Evolutionary conservation across 2,329 filamentous ascomycete genomes (phyloP).

Genomic region (Conoideocrella luteorostrata): DNA sequence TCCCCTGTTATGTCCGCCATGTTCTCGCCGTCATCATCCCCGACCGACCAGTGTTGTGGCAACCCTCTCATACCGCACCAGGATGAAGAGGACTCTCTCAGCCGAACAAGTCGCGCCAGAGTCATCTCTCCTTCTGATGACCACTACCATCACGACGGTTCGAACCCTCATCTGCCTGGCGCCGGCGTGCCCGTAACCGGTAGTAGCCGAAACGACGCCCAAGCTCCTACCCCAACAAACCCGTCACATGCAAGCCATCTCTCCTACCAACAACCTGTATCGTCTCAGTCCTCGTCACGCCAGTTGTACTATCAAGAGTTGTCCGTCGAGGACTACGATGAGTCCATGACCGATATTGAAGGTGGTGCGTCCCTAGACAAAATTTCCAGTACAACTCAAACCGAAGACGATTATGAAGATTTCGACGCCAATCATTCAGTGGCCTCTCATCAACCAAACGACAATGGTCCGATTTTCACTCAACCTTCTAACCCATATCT

Average conservation of each 20-base stretch:
- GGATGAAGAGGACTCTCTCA: constrained; percentile 3
- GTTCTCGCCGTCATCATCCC: constrained; percentile 3
- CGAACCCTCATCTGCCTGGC: constrained; percentile 5
- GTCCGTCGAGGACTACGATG: constrained; percentile 19
- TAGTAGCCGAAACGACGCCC: constrained; percentile 8
- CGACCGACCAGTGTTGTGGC: constrained; percentile 1
- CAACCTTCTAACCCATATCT: constrained; percentile 1
- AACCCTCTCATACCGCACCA: constrained; percentile 5
- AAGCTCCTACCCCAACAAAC: constrained; percentile 7
- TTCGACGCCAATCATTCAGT: constrained; percentile 4
- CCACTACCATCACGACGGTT: constrained; percentile 1
- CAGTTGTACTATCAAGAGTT: constrained; percentile 8
- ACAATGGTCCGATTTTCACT: constrained; percentile 6
- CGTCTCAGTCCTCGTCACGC: neutral
- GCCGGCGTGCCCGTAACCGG: constrained; percentile 6
- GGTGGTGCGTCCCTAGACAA: constrained; percentile 22
- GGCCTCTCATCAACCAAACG: constrained; percentile 8
- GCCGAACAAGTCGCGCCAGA: neutral
- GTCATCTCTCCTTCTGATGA: constrained; percentile 1
- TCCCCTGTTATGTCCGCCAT: constrained; percentile 1
- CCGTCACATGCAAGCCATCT: neutral
- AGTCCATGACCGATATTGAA: constrained; percentile 29
- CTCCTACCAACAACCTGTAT: neutral
- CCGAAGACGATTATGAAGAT: neutral
- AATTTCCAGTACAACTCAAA: neutral